A percentile compares a stretch with the other conserved stretches of the same genome.
These are phyloP conservation scores for Anaeromyces robustus DNA, from an alignment of 192 early-diverging fungal genomes.

Conservation along the genomic window DNA sequence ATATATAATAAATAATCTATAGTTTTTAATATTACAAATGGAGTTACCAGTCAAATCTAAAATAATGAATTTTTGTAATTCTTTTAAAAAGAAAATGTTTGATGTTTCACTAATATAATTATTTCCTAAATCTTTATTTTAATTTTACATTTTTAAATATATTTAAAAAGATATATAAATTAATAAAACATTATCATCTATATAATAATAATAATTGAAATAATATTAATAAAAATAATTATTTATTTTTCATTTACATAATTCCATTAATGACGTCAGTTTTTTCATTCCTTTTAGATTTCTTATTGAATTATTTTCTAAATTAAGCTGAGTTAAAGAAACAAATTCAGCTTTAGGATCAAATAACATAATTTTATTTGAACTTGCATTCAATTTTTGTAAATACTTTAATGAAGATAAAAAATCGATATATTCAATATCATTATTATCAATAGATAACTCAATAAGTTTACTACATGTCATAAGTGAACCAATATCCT, in stretches of 20 bases:
- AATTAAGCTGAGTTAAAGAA: slow-evolving; percentile 24
- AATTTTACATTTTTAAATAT: too few species aligned
- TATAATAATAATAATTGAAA: slow-evolving; percentile 3
- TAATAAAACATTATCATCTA: too few species aligned
- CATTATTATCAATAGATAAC: slow-evolving; percentile 33
- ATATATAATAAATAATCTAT: slow-evolving; percentile 38
- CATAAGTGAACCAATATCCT: slow-evolving; percentile 21
- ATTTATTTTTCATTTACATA: slow-evolving; percentile 15
- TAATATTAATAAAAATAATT: not conserved
- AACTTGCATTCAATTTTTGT: slow-evolving; percentile 32
- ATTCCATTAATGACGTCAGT: slow-evolving; percentile 30
- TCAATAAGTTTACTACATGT: slow-evolving; percentile 25
- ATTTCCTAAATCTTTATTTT: slow-evolving; percentile 40
- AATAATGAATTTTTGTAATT: slow-evolving; percentile 34
- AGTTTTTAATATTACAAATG: slow-evolving; percentile 26
- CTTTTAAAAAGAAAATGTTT: slow-evolving; percentile 40
- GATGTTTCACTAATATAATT: slow-evolving; percentile 29
- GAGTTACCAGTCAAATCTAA: slow-evolving; percentile 43
- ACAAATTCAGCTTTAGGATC: slow-evolving; percentile 19
- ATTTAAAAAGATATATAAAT: too few species aligned
- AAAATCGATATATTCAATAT: slow-evolving; percentile 27
- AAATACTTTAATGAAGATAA: slow-evolving; percentile 17
- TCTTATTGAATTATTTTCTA: slow-evolving; percentile 32
- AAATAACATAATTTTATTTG: slow-evolving; percentile 25
- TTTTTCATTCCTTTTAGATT: slow-evolving; percentile 26